Evolutionary conservation across 805 yeast species (phyloP).

Genomic region (Yarrowia hollandica): DNA sequence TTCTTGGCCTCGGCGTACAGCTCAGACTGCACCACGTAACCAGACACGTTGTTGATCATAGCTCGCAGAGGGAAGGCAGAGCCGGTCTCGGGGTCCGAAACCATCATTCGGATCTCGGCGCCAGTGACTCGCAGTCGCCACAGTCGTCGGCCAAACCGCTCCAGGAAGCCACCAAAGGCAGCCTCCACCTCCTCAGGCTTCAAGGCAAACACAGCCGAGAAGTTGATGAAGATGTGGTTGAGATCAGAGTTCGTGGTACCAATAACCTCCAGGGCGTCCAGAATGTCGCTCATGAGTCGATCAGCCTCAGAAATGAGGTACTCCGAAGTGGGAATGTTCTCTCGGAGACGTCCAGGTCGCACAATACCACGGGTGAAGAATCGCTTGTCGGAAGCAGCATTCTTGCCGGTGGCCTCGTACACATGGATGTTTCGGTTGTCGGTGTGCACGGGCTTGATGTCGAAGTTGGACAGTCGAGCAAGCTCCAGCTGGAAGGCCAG

Average conservation of each 20-base stretch:
- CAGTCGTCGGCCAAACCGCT: constrained; percentile 93
- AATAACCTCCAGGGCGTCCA: constrained; percentile 90
- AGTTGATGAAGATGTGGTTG: constrained; percentile 96
- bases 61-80: constrained; percentile 95
- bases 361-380: constrained; percentile 96
- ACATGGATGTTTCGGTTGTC: constrained; percentile 98
- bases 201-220: constrained; percentile 91
- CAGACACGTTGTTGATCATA: constrained; percentile 91
- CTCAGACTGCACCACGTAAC: constrained; percentile 95
- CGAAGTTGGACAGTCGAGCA: constrained; percentile 90
- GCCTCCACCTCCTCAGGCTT: constrained; percentile 95
- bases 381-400: constrained; percentile 88
- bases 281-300: constrained; percentile 90
- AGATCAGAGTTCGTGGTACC: constrained; percentile 94
- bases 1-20: constrained; percentile 92
- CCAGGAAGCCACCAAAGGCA: constrained; percentile 96
- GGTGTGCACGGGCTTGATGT: constrained; percentile 90
- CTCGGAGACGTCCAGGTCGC: constrained; percentile 92
- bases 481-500: constrained; percentile 95
- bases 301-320: constrained; percentile 95
- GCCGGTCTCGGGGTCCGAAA: constrained; percentile 88
- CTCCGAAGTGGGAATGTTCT: constrained; percentile 89
- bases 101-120: constrained; percentile 95
- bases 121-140: constrained; percentile 97
- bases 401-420: constrained; percentile 93